Base-by-base conservation (phyloP, 169 alveolate genomes). In the Plasmodium berghei region DNA sequence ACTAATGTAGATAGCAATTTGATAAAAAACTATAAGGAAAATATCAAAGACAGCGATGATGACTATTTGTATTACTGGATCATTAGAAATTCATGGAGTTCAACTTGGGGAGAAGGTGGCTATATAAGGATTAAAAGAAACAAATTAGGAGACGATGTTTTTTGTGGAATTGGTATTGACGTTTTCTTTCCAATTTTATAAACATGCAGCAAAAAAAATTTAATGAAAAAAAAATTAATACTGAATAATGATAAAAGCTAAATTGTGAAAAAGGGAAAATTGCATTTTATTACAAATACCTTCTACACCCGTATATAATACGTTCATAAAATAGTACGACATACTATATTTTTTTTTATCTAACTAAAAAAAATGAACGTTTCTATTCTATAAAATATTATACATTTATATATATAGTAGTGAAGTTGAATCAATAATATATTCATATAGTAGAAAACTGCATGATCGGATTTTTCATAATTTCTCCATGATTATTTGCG, bases 101-200 rank as follows among this genome's bases (percentile, higher is more conserved):
- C 75, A 4, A 71, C 70, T n/a, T 95, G 97, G 97, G 97, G 97
- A 48, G 97, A 95, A 18, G 85, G 94, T 49, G 97, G 97, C 0
- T 95, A 85, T 69, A 92, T 94, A 89, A 95, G 95, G 86, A 62
- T 95, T 54, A 70, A 62, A 22, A 70, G 90, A 83, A 83, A 83
- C 20, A 70, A 45, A 49, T 55, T 26, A 10, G 90, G 90, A 67
- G 86, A 83, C 56, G 70, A 83, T 34, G 52, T 67, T 8, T 83
- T 83, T 59, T 83, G 90, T 54, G 86, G 86, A 22, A 40, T 83
- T 22, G 90, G 90, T 83, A 26, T n/a, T 0, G 90, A 83, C 9
- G 90, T 83, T 10, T 83, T 83, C 42, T 83, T 55, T 45, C 90
- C 90, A 0, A 54, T 83, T 24, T 54, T 66, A 40, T 83, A 83